Percentiles rank a stretch among this genome's conserved stretches.
Conservation (phyloP, 371 early-diverging fungal genomes). For the Circinella umbellata region DNA sequence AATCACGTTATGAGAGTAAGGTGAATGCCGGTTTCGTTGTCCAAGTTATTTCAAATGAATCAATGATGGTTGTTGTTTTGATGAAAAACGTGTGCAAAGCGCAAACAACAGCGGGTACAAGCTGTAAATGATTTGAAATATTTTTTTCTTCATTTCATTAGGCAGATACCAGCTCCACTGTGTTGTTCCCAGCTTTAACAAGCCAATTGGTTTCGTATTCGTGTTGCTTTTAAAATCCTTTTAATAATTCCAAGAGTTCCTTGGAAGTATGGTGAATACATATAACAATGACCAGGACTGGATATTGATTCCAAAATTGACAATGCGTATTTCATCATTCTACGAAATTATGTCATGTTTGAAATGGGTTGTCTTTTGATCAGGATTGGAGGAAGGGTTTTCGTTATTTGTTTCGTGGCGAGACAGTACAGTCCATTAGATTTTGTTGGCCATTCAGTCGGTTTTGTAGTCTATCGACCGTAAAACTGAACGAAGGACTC, state of each 20-base stretch:
- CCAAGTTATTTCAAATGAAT: conserved; percentile 17
- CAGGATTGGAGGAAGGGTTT: not conserved
- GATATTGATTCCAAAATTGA: not conserved
- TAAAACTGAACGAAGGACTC: too few relatives aligned
- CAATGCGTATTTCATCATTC: conserved; percentile 5
- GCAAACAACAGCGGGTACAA: conserved; percentile 23
- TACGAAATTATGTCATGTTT: not conserved
- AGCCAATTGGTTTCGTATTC: conserved; percentile 8
- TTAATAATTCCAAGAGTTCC: conserved; percentile 9
- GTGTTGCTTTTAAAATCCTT: not conserved
- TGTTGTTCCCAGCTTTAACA: conserved; percentile 23
- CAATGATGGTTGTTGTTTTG: conserved; percentile 20
- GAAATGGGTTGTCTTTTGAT: not conserved
- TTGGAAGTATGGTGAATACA: conserved; percentile 7
- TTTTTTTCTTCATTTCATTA: conserved; percentile 19
- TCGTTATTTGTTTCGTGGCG: not conserved
- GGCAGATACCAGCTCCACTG: conserved; percentile 22
- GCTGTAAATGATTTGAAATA: conserved; percentile 16
- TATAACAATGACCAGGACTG: not conserved
- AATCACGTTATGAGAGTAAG: conserved; percentile 25
- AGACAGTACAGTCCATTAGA: not conserved
- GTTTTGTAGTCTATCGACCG: conserved; percentile 1
- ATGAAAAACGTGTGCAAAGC: conserved; percentile 27
- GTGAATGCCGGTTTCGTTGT: conserved; percentile 24
- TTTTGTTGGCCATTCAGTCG: conserved; percentile 1